Base-by-base conservation (phyloP, 2,329 filamentous ascomycete species). In the Chrysosporium keratinophilum region DNA sequence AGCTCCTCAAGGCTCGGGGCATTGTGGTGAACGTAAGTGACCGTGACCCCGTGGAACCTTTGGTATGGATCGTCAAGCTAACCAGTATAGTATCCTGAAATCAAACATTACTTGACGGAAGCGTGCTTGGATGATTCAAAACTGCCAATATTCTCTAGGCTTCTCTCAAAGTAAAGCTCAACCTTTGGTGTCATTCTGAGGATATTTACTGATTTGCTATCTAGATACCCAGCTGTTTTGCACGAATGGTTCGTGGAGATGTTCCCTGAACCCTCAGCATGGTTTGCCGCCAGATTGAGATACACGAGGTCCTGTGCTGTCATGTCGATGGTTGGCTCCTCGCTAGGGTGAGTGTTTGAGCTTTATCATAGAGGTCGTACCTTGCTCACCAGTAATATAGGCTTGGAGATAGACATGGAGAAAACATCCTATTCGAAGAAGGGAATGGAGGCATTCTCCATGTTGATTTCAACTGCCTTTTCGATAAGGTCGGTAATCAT, bases 261-360 rank as follows among this genome's bases (percentile, higher is more conserved):
- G 62, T 99, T 96, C 65, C 89, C 93, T 0, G 89, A 95, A 64
- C 90, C 94, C 3, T 87, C 88, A 11, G 78, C 84, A 1, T 99
- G 93, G 93, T 94, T 98, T 68, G 80, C 83, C 1, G 90, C 91
- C 9, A 82, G 93, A 6, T 77, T 97, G 43, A 81, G 84, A 45
- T 99, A 97, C 71, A 94, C 93, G 1, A 82, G 93, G 3, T 95
- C 93, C 0, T 91, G 87, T 63, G 93, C 94, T 10, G 93, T 98
- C 60, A 98, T 98, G 90, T 95, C 89, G n/a, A 98, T 99, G 81
- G 88, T 95, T 3, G 93, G 93, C 48, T 94, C 95, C 54, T 90
- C 97, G 47, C 79, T 99, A 3, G 93, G 82, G 56, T 74, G 65
- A 52, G 69, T 59, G 33, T 42, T 33, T 52, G 15, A 15, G 20